Percentiles rank a stretch among this genome's conserved stretches.
Evolutionary conservation across 164 flowering plant species (phyloP).

Genomic region (Euptelea pleiosperma): DNA sequence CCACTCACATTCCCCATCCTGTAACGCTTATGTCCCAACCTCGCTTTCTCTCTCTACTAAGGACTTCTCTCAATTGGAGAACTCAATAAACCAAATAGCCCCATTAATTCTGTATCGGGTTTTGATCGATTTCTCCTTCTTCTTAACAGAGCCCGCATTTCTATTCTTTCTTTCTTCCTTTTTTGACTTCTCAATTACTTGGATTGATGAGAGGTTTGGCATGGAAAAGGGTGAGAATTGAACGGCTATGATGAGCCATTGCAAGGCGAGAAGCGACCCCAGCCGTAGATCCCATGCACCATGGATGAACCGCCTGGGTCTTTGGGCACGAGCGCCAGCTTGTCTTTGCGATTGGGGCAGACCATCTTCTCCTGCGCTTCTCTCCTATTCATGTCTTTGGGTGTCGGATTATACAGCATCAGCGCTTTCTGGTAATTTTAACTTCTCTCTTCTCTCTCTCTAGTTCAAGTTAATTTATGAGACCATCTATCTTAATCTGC

Average conservation of each 20-base stretch:
- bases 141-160: no score
- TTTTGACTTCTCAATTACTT: background rate
- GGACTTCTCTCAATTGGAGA: no score
- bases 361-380: slow-evolving; percentile 68
- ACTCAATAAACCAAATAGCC: no score
- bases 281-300: slow-evolving; percentile 8
- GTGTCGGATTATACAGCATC: slow-evolving; percentile 62
- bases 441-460: background rate
- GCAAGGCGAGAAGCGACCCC: slow-evolving; percentile 6
- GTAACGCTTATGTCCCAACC: no score
- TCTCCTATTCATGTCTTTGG: slow-evolving; percentile 66
- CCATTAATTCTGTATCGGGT: no score
- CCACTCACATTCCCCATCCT: no score
- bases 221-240: slow-evolving; percentile 19
- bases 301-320: slow-evolving; percentile 65
- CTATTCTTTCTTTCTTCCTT: no score
- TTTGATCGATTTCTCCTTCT: background rate
- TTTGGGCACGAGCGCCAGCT: slow-evolving; percentile 66
- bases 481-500: no score
- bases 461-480: no score
- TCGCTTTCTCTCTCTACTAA: no score
- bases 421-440: slow-evolving; percentile 65
- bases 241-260: slow-evolving; percentile 19
- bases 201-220: slow-evolving; percentile 14
- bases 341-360: slow-evolving; percentile 74